These are phyloP conservation scores for Colletotrichum neosansevieriae DNA, from an alignment of 2,329 filamentous ascomycete species.

Conservation along the genomic window DNA sequence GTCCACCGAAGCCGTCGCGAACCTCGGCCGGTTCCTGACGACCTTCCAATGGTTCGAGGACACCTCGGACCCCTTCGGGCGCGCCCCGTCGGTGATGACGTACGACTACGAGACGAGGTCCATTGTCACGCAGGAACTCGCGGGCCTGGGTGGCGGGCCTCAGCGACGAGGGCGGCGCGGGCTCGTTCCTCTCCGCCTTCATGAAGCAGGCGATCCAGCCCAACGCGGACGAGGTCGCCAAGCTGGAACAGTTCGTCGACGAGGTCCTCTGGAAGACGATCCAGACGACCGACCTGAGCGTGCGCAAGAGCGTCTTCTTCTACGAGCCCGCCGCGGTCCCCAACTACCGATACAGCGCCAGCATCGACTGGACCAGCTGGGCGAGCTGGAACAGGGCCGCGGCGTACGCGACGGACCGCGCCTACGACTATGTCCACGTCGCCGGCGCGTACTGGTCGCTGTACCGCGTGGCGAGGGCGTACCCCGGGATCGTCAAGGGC, in stretches of 20 bases:
- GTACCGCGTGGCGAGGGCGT: too few relatives aligned
- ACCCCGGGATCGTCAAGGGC: too few relatives aligned
- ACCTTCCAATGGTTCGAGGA: constrained; percentile 65
- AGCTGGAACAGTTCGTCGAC: constrained; percentile 66
- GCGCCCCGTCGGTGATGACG: constrained; percentile 66
- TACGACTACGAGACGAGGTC: constrained; percentile 64
- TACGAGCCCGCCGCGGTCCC: too few relatives aligned
- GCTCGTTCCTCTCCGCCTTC: constrained; percentile 65
- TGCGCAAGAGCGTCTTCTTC: constrained; percentile 46
- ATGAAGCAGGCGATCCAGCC: constrained; percentile 68
- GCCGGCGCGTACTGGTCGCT: too few relatives aligned
- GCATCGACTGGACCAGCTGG: too few relatives aligned
- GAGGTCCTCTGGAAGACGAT: constrained; percentile 63
- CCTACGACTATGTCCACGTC: too few relatives aligned
- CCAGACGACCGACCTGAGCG: constrained; percentile 58
- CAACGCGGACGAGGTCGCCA: constrained; percentile 58
- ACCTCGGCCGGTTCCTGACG: constrained; percentile 65
- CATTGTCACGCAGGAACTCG: constrained; percentile 59
- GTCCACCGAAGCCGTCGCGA: constrained; percentile 55
- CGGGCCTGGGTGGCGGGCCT: constrained; percentile 71
- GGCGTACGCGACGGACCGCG: constrained; percentile 45
- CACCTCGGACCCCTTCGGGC: constrained; percentile 64
- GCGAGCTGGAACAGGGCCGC: too few relatives aligned
- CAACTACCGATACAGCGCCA: too few relatives aligned
- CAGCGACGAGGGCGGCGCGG: constrained; percentile 70